These are phyloP conservation scores for Solanum aculeatissimum DNA, from an alignment of 305 asterid genomes.

Conservation along the genomic window DNA sequence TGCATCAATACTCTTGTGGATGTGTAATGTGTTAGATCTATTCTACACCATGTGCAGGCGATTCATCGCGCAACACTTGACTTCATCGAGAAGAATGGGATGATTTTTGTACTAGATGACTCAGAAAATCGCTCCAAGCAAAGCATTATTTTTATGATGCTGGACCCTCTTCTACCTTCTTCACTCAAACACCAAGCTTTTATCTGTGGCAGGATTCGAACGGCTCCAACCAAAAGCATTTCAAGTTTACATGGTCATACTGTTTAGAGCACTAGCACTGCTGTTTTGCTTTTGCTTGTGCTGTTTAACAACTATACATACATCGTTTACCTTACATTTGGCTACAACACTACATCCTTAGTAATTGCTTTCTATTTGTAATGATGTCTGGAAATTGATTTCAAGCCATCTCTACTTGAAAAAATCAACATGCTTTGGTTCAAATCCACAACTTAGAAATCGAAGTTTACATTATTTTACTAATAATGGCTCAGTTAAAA, in stretches of 20 bases:
- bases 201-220: neutral
- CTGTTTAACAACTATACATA: neutral
- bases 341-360: neutral
- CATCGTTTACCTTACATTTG: neutral
- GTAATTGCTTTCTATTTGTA: neutral
- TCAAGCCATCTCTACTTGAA: neutral
- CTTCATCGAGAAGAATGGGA: conserved; percentile 29
- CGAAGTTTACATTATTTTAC: neutral
- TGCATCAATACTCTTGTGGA: neutral
- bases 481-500: neutral
- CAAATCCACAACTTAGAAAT: neutral
- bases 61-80: conserved; percentile 47
- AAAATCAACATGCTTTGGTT: neutral
- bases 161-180: neutral
- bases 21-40: neutral
- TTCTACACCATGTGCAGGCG: neutral
- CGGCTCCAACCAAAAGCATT: neutral
- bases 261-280: neutral
- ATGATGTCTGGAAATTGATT: neutral
- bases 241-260: neutral
- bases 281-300: neutral
- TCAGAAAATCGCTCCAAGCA: conserved; percentile 3
- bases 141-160: neutral
- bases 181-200: neutral
- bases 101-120: conserved; percentile 26